Evolutionary conservation across 169 alveolate genomes (phyloP), one percentile per base, ranked within the genome.

Genomic region (Toxoplasma gondii): DNA sequence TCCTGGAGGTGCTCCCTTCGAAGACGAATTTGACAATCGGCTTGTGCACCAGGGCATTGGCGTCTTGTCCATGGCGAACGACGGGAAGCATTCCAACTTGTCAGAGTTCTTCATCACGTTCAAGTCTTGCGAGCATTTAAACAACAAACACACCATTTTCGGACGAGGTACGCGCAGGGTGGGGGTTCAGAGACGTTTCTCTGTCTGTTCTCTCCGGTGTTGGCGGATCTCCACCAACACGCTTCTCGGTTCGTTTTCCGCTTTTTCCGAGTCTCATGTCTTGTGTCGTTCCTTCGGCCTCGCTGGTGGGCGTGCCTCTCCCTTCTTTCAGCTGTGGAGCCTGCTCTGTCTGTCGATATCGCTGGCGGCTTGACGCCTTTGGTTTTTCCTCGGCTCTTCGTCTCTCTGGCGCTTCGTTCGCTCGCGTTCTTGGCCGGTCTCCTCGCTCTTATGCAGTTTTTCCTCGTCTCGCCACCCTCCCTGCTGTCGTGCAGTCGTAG

Each of bases 151-250:
- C 87, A 94, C 96, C 44, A n/a, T 70, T 64, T 94, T 94, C 82
- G 96, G 96, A 7, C 82, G 95, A 45, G 95, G 95, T 93, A 54
- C 29, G 93, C n/a, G n/a, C n/a, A n/a, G n/a, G n/a, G n/a, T n/a
- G n/a, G n/a, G n/a, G n/a, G n/a, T n/a, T n/a, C n/a, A n/a, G n/a
- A n/a, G 43, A 38, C 12, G 86, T 12, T 34, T 78, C 43, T n/a
- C 86, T n/a, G 12, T 78, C 31, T 34, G 39, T 27, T 34, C 43
- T 44, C 36, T 84, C 41, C 39, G 12, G 19, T 43, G 39, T 16
- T 84, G 58, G 16, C 58, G 29, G 16, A 31, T n/a, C n/a, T n/a
- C n/a, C n/a, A n/a, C n/a, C n/a, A n/a, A n/a, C n/a, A 9, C 17
- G 31, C 58, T 41, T 82, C 34, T 82, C 90, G 19, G n/a, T 82